Base-by-base conservation (phyloP, 306 rosid genomes). In the Begonia loranthoides region DNA sequence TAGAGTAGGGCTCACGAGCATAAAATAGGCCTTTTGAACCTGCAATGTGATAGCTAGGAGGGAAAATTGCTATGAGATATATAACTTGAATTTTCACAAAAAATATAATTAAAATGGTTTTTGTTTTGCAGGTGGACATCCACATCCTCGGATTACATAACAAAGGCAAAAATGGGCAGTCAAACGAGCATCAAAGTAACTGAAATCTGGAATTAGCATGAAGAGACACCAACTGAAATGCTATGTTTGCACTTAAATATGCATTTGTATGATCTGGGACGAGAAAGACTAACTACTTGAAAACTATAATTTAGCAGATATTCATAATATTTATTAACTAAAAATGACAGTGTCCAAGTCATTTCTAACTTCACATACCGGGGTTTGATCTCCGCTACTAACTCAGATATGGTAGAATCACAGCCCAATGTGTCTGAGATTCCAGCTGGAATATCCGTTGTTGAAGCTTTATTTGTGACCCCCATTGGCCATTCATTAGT, bases 401-500 rank as follows among this genome's bases (percentile, higher is more conserved):
- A 69, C 70, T 90, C 99, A 45, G 94, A 70, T 56, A 80, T 52
- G 47, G 65, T 74, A 22, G 92, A 54, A 70, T 90, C 88, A 43
- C 74, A 70, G 55, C 86, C 88, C 10, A 16, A 39, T 15, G 70
- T 59, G 55, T 90, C 95, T 2, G 75, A 80, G 50, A 76, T 51
- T 65, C 79, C 88, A 16, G 78, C 61, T 51, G 95, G 86, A 67
- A 74, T 49, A 49, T 80, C 83, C 0, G 82, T 54, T 17, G 66
- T 40, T 56, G 79, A 69, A 53, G 76, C 88, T 65, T 77, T 55
- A 63, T 72, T 74, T 19, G 79, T 80, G 53, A 90, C 69, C 54
- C 86, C 87, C 41, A 71, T 74, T 17, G 99, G 94, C 99, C 99
- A 90, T 69, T 90, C 84, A 33, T 90, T 90, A 76, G 99, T 90